A percentile compares a stretch with the other conserved stretches of the same genome.
phyloP scores from a whole-genome alignment of 805 yeast species.

The Yueomyces sp. region DNA sequence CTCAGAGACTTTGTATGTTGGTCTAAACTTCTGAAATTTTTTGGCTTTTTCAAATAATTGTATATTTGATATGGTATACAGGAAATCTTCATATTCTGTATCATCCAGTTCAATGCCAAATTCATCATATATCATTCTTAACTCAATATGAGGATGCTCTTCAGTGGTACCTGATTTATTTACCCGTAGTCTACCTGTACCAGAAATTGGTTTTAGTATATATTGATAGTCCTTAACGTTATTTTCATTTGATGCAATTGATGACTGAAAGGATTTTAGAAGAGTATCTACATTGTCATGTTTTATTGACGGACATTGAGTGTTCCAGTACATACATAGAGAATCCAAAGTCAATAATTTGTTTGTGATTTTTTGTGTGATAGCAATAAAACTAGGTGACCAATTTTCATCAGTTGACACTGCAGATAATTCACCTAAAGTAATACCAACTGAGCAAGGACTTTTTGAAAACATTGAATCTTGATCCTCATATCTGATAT shows the following conservation, averaged over 20 bases:
- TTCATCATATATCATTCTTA: slow-evolving; percentile 74
- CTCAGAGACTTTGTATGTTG: slow-evolving; percentile 36
- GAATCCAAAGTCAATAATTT: slow-evolving; percentile 66
- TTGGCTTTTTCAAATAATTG: slow-evolving; percentile 68
- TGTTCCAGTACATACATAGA: slow-evolving; percentile 74
- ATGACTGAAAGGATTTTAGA: slow-evolving; percentile 32
- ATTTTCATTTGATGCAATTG: slow-evolving; percentile 27
- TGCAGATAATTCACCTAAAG: slow-evolving; percentile 78
- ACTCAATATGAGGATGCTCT: slow-evolving; percentile 50
- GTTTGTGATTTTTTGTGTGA: slow-evolving; percentile 50
- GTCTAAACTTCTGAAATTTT: slow-evolving; percentile 60
- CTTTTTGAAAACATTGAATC: slow-evolving; percentile 48
- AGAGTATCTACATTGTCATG: slow-evolving; percentile 29
- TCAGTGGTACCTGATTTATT: slow-evolving; percentile 70
- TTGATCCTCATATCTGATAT: slow-evolving; percentile 80
- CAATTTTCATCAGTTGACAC: slow-evolving; percentile 78
- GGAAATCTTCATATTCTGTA: slow-evolving; percentile 67
- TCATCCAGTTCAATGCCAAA: slow-evolving; percentile 79
- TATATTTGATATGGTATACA: slow-evolving; percentile 70
- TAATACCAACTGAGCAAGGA: slow-evolving; percentile 75
- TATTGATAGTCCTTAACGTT: slow-evolving; percentile 33
- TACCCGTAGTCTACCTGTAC: slow-evolving; percentile 68
- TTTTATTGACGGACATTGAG: slow-evolving; percentile 33
- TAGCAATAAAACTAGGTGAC: slow-evolving; percentile 74
- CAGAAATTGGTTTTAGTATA: slow-evolving; percentile 77